A percentile compares a stretch with the other conserved stretches of the same genome.
phyloP scores from a whole-genome alignment of 306 rosid species.

The Pyrus bretschneideri region DNA sequence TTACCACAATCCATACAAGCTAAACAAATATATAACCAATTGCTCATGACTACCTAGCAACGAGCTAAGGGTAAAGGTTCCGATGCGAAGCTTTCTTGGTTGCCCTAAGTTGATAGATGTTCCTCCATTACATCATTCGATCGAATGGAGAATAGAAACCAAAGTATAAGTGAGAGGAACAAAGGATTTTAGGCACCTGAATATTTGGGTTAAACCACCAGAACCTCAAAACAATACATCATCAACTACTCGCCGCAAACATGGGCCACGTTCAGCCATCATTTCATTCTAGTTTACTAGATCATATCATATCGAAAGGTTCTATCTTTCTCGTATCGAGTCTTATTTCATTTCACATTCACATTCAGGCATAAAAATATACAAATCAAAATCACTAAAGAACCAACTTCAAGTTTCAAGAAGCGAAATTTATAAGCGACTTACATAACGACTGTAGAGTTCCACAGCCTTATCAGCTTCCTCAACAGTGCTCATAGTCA shows the following conservation, averaged over 20 bases:
- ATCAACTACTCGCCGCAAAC: not conserved
- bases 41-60: not conserved
- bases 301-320: not conserved
- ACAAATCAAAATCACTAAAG: not conserved
- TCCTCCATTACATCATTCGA: too few relatives aligned
- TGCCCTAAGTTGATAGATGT: too few relatives aligned
- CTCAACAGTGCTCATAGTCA: constrained; percentile 77
- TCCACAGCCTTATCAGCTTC: constrained; percentile 79
- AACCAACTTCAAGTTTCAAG: not conserved
- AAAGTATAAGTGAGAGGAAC: too few relatives aligned
- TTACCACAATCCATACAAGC: not conserved
- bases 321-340: not conserved
- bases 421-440: constrained; percentile 17
- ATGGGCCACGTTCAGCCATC: not conserved
- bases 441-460: constrained; percentile 62
- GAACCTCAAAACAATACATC: not conserved
- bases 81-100: too few relatives aligned
- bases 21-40: not conserved
- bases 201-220: not conserved
- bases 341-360: not conserved
- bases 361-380: not conserved
- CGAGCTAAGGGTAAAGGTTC: too few relatives aligned
- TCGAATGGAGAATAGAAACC: too few relatives aligned
- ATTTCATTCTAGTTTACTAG: not conserved
- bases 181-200: too few relatives aligned